Evolutionary conservation across 441 rosid genomes (phyloP).

Genomic region (Gossypium schwendimanii): DNA sequence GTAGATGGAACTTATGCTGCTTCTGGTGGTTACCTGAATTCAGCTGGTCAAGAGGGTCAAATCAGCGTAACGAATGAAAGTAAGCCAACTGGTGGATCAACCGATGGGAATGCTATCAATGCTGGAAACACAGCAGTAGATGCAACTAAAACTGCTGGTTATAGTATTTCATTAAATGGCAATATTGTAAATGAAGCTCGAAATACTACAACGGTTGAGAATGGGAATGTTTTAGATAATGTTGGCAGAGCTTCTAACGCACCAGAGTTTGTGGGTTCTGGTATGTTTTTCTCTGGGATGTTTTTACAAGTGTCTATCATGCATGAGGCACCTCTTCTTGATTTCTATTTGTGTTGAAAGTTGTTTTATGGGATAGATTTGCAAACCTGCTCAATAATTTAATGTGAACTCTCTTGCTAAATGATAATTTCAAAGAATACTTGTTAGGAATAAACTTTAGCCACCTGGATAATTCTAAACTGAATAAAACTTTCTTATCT

Average conservation of each 20-base stretch:
- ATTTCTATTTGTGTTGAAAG: neutral
- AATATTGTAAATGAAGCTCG: constrained; percentile 29
- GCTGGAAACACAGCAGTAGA: constrained; percentile 17
- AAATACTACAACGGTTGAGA: constrained; percentile 34
- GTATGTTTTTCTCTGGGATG: constrained; percentile 30
- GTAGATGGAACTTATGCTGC: constrained; percentile 28
- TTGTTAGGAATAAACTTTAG: neutral
- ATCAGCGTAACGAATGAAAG: constrained; percentile 14
- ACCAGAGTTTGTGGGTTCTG: constrained; percentile 42
- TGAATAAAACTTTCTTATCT: neutral
- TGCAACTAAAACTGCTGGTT: constrained; percentile 27
- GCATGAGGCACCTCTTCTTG: neutral
- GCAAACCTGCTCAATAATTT: neutral
- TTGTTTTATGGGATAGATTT: neutral
- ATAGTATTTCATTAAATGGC: constrained; percentile 51
- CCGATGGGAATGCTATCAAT: constrained; percentile 22
- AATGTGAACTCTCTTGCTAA: neutral
- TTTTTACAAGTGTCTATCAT: neutral
- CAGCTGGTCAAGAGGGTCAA: constrained; percentile 27
- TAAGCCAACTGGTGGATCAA: constrained; percentile 16
- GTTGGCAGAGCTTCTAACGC: constrained; percentile 29
- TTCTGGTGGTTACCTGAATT: constrained; percentile 24
- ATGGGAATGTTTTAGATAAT: constrained; percentile 42
- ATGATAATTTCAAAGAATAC: neutral
- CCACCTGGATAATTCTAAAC: neutral